Evolutionary conservation across 768 basidiomycete genomes (phyloP), one percentile per base, ranked within the genome.

Genomic region (Gautieria morchelliformis): DNA sequence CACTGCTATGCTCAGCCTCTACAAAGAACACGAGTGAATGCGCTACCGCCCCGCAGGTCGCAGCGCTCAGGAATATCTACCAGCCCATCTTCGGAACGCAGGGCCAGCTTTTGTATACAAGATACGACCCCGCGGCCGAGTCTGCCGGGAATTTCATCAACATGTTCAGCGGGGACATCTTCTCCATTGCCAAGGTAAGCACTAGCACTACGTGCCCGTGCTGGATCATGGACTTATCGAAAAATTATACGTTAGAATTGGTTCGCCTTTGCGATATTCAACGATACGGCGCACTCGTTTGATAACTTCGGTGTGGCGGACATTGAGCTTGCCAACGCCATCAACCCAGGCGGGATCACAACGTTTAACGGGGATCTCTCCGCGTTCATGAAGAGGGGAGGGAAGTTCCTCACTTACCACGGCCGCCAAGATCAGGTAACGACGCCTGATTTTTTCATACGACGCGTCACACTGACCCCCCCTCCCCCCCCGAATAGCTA

Each of bases 51-150:
- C 53, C 57, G 3, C 69, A 69, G 53, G 63, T 70, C 50, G 55
- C 58, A 22, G 68, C 66, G 11, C 39, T 69, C 12, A 61, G 61
- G 17, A 59, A 64, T 2, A 63, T 69, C 14, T 69, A 67, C 53
- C 50, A 63, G 1, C 60, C 62, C 15, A 64, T 68, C 45, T 67
- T 63, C 60, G 68, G 65, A 24, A 59, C 60, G 2, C 60, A 68
- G 30, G 63, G 65, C 41, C 63, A 62, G 4, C 64, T 60, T 52
- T 45, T 67, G 1, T 67, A 64, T 37, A 62, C 65, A 24, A 56
- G 63, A 19, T 68, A 67, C 53, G 66, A 67, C 56, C 17, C 30
- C 3, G 64, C 66, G 19, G 67, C 66, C 32, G 66, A 68, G 56
- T n/a, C 35, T 5, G 60, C 53, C 30, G 27, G 33, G 8, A 41